Evolutionary conservation across 305 asterid species (phyloP), one percentile per base, ranked within the genome.

Genomic region (Fraxinus velutina): DNA sequence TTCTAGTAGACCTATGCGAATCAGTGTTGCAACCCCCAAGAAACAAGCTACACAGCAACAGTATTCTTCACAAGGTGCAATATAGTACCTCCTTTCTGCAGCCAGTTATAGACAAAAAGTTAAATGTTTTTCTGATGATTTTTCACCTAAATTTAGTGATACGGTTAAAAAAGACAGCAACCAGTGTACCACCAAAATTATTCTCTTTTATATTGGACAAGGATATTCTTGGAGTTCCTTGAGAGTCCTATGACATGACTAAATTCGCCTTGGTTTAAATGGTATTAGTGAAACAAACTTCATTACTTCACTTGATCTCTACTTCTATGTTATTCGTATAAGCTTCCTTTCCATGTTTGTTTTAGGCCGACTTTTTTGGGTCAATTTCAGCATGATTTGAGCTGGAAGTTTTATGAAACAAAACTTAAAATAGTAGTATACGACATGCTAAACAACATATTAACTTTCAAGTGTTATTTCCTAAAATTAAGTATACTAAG

Each of bases 21-120:
- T 94, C 83, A 91, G 97, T 72, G 94, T 92, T 86, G 99, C 98
- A 9, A 96, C 98, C 75, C 98, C 99, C 34, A 94, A 94, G 86
- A 96, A 93, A 86, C 89, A 94, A 47, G 86, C 91, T 9, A 82
- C 90, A 1, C 97, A 90, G 30, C 93, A 90, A 78, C 98, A 92
- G 64, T 91, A 79, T 90, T 86, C 94, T 86, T 92, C 97, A 34
- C 97, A 94, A 91, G 98, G 97, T 96, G 82, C 80, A 68, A 76
- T 30, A 70, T 76, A 77, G 2, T 34, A 68, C 37, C 52, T 47
- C 50, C 50, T 27, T 86, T 72, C 72, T 85, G 32, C 74, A 24
- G 30, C 55, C 30, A 64, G 80, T 64, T 57, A 7, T 57, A 17
- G 68, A 19, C 68, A 19, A 57, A 57, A n/a, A 6, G 68, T 57